Evolutionary conservation across 2,329 filamentous ascomycete species (phyloP), one percentile per base, ranked within the genome.

Genomic region (Fusarium subtropicale): DNA sequence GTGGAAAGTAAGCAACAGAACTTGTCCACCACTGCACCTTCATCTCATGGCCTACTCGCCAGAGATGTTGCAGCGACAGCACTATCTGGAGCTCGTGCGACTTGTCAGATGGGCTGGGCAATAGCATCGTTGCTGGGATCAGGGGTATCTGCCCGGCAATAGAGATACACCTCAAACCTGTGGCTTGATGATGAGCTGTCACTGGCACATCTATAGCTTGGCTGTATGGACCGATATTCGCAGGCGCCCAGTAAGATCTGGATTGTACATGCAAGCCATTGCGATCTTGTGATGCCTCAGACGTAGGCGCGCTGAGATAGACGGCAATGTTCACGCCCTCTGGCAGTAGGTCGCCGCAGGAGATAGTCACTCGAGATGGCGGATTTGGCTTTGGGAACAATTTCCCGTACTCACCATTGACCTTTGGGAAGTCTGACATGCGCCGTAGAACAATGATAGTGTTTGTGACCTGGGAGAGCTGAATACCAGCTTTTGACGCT

Each of bases 201-300:
- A 80, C 56, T 5, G 77, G 80, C 13, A 88, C 80, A 3, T 86
- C 84, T 51, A 96, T 89, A 6, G 94, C 93, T 81, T 99, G 96
- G 58, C 94, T 97, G 79, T 98, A 98, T 0, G 96, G 96, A 0
- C 96, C 96, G 56, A 99, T 98, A 76, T 98, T 98, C 22, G 96
- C 95, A 0, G 96, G 96, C 0, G 96, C 96, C 96, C 96, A 99
- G 83, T 98, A 98, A 13, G 93, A 97, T 39, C 92, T 85, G 5
- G 92, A 94, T 80, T 98, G 96, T 8, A 99, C 94, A 78, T 99
- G 96, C 2, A 98, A 85, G 1, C 88, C 88, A 53, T 85, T 83
- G 80, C 92, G 79, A 33, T 76, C 73, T n/a, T 56, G 55, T 7
- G 54, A 64, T 11, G 66, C 60, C 24, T 78, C 64, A 3, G 64